These are phyloP conservation scores for Sequoiadendron giganteum DNA, from an alignment of 75 land plant genomes.

Conservation along the genomic window DNA sequence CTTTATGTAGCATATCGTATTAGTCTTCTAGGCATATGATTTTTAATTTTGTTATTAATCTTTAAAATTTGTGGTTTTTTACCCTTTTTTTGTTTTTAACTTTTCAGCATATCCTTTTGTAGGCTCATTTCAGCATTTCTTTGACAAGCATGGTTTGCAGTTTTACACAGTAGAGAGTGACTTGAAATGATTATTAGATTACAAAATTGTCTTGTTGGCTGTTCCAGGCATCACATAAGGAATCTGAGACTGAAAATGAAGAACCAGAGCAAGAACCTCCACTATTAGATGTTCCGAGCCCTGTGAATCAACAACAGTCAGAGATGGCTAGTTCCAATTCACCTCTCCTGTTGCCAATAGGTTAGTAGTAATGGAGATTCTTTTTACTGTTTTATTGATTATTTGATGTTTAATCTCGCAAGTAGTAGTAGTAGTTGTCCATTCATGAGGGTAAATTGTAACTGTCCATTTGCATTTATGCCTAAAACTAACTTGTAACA, in stretches of 20 bases:
- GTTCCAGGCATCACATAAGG: conserved; percentile 23
- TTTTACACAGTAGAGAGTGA: not conserved
- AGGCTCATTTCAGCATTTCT: not conserved
- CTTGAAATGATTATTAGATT: not conserved
- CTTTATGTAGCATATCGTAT: not conserved
- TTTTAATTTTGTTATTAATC: not conserved
- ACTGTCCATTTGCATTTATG: not conserved
- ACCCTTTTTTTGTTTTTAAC: not conserved
- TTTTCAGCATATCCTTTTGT: not conserved
- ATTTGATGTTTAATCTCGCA: not conserved
- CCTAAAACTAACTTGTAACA: not conserved
- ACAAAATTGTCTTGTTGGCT: not conserved
- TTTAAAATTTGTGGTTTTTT: not conserved
- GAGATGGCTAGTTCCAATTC: conserved; percentile 8
- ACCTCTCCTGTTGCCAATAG: conserved; percentile 26
- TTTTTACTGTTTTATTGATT: not conserved
- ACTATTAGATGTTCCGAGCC: conserved; percentile 7
- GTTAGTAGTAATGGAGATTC: conserved; percentile 19
- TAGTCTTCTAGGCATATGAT: not conserved
- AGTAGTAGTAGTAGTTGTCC: not conserved
- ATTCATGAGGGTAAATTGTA: not conserved
- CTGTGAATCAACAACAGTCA: conserved; percentile 14
- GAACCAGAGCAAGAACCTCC: conserved; percentile 24
- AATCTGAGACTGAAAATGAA: conserved; percentile 23
- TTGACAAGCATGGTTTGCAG: not conserved